Evolutionary conservation across 2,329 filamentous ascomycete genomes (phyloP).

Genomic region (Diaporthe sp.): DNA sequence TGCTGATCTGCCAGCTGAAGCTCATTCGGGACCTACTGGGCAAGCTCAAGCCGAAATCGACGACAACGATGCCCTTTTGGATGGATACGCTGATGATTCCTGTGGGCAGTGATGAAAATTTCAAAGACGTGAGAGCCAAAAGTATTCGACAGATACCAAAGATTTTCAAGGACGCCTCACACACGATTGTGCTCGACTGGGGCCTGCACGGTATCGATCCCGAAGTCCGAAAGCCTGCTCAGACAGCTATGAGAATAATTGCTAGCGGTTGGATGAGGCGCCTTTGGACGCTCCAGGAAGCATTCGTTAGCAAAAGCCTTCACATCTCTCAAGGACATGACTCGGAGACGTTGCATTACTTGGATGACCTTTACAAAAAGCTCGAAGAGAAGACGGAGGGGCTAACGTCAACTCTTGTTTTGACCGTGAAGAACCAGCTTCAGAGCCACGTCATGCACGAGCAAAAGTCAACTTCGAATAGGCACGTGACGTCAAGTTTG

Average conservation of each 20-base stretch:
- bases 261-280: constrained; percentile 5
- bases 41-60: background rate
- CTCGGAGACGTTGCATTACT: background rate
- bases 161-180: background rate
- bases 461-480: background rate
- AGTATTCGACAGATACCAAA: constrained; percentile 6
- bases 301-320: background rate
- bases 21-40: background rate
- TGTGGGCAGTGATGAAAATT: background rate
- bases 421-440: background rate
- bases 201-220: background rate
- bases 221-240: background rate
- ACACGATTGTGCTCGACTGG: constrained; percentile 11
- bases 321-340: background rate
- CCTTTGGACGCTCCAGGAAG: background rate
- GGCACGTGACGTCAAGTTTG: background rate
- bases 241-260: constrained; percentile 13
- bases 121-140: background rate
- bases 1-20: background rate
- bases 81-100: constrained; percentile 6
- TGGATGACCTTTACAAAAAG: background rate
- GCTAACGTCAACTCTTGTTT: background rate
- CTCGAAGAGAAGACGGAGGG: background rate
- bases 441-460: background rate
- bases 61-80: background rate